Evolutionary conservation across 345 rosid genomes (phyloP).

Genomic region (Citrus sinensis): DVS_A1.0 CM039167.1:6006501-6007000

Average conservation of each 20-base stretch:
- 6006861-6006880: slow-evolving; percentile 73
- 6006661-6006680: slow-evolving; percentile 1
- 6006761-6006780: slow-evolving; percentile 57
- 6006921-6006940: slow-evolving; percentile 70
- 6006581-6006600: background rate
- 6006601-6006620: background rate
- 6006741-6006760: slow-evolving; percentile 88
- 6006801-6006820: slow-evolving; percentile 90
- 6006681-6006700: slow-evolving; percentile 6
- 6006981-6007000: slow-evolving; percentile 71
- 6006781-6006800: slow-evolving; percentile 69
- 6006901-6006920: slow-evolving; percentile 84
- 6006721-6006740: slow-evolving; percentile 12
- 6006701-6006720: slow-evolving; percentile 16
- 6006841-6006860: slow-evolving; percentile 76
- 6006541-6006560: background rate
- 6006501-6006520: background rate
- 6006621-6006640: background rate
- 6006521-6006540: background rate
- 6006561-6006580: background rate
- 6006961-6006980: slow-evolving; percentile 81
- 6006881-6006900: slow-evolving; percentile 85
- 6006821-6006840: slow-evolving; percentile 97
- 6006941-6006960: slow-evolving; percentile 74
- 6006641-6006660: background rate